phyloP scores from a whole-genome alignment of 164 flowering plant species.

The Chimonanthus praecox region DNA sequence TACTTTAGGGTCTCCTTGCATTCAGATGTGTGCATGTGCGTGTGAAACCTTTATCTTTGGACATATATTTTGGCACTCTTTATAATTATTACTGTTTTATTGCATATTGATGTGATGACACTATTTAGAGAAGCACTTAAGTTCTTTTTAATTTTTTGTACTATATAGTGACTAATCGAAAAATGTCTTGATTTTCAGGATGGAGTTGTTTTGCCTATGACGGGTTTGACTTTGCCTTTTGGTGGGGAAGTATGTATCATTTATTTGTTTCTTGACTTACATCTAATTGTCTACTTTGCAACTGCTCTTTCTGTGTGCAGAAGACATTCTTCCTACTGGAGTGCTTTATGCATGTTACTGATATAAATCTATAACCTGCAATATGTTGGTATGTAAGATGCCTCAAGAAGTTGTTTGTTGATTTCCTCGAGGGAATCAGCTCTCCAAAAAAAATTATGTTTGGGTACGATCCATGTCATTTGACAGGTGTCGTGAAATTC shows the following conservation, averaged over 20 bases:
- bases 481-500: too few species aligned
- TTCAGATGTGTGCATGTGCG: too few species aligned
- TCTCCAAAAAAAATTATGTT: too few species aligned
- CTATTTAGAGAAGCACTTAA: neutral
- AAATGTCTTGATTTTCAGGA: conserved; percentile 50
- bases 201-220: conserved; percentile 81
- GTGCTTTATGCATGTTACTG: neutral
- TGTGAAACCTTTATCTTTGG: too few species aligned
- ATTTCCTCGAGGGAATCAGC: too few species aligned
- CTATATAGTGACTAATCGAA: neutral
- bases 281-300: neutral
- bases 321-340: neutral
- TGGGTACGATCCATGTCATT: too few species aligned
- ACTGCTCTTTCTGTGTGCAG: neutral
- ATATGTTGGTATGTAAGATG: neutral
- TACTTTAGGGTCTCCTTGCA: too few species aligned
- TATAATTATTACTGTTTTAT: neutral
- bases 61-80: too few species aligned
- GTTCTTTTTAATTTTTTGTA: too few species aligned
- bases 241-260: conserved; percentile 81
- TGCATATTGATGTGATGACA: neutral
- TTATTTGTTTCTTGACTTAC: neutral
- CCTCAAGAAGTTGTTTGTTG: neutral
- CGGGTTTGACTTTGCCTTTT: conserved; percentile 70
- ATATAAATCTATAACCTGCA: neutral